These are phyloP conservation scores for Nicotiana otophora DNA, from an alignment of 257 asterid species.

Conservation along the genomic window DNA sequence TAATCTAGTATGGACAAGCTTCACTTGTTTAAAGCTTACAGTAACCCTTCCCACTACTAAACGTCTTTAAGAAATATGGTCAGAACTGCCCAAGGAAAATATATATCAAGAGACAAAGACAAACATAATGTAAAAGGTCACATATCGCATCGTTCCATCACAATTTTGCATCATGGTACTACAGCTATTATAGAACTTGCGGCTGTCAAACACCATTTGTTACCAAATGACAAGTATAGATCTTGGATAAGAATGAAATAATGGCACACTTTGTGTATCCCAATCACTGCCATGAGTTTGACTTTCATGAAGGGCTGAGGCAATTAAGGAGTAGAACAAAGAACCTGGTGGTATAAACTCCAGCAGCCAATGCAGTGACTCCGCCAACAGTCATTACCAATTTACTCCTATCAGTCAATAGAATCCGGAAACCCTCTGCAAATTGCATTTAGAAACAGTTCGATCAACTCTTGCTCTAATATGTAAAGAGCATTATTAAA, in stretches of 20 bases:
- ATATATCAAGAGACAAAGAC: not conserved
- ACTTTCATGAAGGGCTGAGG: not conserved
- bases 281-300: not conserved
- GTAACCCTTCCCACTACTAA: not conserved
- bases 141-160: not conserved
- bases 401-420: constrained; percentile 82
- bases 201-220: not conserved
- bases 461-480: not conserved
- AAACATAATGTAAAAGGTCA: not conserved
- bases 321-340: constrained; percentile 10
- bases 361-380: constrained; percentile 97
- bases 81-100: not conserved
- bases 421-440: constrained; percentile 74
- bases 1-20: not conserved
- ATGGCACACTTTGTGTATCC: not conserved
- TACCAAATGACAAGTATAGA: not conserved
- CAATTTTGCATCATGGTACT: not conserved
- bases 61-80: not conserved
- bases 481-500: not conserved
- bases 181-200: not conserved
- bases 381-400: constrained; percentile 92
- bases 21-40: not conserved
- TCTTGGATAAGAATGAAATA: not conserved
- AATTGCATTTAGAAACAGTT: constrained; percentile 15
- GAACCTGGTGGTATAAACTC: constrained; percentile 92